Base-by-base conservation (phyloP, 2,329 filamentous ascomycete genomes). In the Apiospora pterosperma region DNA sequence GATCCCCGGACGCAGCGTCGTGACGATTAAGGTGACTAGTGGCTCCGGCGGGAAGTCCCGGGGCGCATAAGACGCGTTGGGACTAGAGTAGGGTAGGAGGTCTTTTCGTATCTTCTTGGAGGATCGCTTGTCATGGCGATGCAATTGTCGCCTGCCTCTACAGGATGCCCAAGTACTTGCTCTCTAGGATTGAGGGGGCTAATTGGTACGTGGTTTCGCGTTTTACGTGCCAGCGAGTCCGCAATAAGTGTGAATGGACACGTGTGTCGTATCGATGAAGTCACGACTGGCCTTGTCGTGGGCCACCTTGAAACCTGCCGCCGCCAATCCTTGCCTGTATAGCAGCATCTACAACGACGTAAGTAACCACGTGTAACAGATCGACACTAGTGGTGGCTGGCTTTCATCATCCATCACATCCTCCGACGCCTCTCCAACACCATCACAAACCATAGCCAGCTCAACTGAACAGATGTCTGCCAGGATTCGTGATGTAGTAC, bases 1-100 rank as follows among this genome's bases (percentile, higher is more conserved):
- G 2, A 36, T 69, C 19, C 68, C 68, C 2, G 68, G 64, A 21
- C 61, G 59, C 25, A 64, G 67, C 19, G 68, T 69, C 0, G 68
- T 69, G n/a, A 69, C 68, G 5, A 36, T 69, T 12, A 69, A 68
- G 63, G 39, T 69, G 61, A 65, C 65, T 7, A 19, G 28, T 5
- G 23, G 38, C n/a, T 39, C 38, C 16, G 38, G 38, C n/a, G 16
- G 16, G 16, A 19, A n/a, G 38, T 19, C 10, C 16, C 11, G 16
- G 36, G n/a, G 42, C 5, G 44, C 44, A 4, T 52, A 7, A 52
- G 21, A 25, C 4, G 42, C 6, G 42, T 25, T 16, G n/a, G n/a
- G n/a, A n/a, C n/a, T n/a, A n/a, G n/a, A n/a, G n/a, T n/a, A n/a
- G n/a, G n/a, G n/a, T n/a, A n/a, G n/a, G n/a, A n/a, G n/a, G n/a